Conservation (phyloP, 768 basidiomycete species). For the Leccinum incarnatum region DNA sequence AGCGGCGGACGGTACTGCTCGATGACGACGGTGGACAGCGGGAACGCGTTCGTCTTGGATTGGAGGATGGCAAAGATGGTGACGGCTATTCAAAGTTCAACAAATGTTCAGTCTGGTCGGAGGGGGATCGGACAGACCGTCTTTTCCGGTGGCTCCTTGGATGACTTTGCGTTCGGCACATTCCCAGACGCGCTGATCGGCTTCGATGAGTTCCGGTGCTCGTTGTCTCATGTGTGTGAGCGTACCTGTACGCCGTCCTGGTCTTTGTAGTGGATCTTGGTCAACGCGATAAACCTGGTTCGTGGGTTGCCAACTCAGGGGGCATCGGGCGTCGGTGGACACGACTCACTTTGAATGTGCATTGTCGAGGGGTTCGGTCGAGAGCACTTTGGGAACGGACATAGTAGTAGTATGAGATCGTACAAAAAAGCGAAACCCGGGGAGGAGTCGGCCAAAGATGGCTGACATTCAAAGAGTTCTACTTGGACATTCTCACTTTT, state of each 20-base stretch:
- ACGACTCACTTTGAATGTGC: slow-evolving; percentile 57
- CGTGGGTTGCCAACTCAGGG: slow-evolving; percentile 3
- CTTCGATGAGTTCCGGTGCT: not conserved
- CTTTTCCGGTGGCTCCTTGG: slow-evolving; percentile 70
- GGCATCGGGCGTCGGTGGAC: not conserved
- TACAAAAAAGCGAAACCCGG: not conserved
- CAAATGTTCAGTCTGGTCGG: no score
- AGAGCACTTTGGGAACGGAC: slow-evolving; percentile 50
- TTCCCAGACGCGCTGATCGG: slow-evolving; percentile 78
- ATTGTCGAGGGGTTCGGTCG: slow-evolving; percentile 47
- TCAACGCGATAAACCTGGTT: slow-evolving; percentile 78
- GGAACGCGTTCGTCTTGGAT: slow-evolving; percentile 71
- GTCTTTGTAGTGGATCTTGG: slow-evolving; percentile 80
- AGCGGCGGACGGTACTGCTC: slow-evolving; percentile 93
- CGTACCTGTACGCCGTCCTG: slow-evolving; percentile 68
- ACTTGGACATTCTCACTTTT: not conserved
- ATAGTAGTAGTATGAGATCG: slow-evolving; percentile 19
- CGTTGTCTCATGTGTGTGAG: not conserved
- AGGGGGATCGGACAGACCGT: slow-evolving; percentile 48
- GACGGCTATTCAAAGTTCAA: no score
- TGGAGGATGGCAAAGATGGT: slow-evolving; percentile 79
- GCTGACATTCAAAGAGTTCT: not conserved
- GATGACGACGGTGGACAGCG: slow-evolving; percentile 76
- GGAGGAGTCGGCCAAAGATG: slow-evolving; percentile 6
- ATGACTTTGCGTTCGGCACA: slow-evolving; percentile 84